These are phyloP conservation scores for Populus euphratica DNA, from an alignment of 345 rosid genomes.

Conservation along the genomic window DNA sequence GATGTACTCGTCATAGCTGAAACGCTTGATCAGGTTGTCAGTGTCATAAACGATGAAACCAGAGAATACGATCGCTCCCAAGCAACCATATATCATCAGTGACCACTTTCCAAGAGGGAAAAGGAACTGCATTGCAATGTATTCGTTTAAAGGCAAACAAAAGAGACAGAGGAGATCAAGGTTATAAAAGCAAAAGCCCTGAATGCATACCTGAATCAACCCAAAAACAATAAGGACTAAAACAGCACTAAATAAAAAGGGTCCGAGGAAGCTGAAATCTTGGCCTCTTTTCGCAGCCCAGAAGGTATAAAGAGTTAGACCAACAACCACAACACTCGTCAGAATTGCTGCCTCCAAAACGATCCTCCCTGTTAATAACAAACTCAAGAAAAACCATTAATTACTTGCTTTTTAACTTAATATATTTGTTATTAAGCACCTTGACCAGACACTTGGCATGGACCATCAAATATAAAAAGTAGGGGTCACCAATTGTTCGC, in stretches of 20 bases:
- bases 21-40: slow-evolving; percentile 8
- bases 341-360: slow-evolving; percentile 12
- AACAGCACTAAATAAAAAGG: slow-evolving; percentile 10
- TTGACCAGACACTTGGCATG: too few species aligned
- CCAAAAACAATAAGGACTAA: neutral
- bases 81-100: neutral
- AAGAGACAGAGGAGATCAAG: neutral
- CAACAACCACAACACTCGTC: neutral
- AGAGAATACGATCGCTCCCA: slow-evolving; percentile 14
- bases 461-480: too few species aligned
- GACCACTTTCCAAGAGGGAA: slow-evolving; percentile 9
- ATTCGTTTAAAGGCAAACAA: too few species aligned
- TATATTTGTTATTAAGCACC: too few species aligned
- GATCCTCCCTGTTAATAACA: neutral
- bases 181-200: neutral
- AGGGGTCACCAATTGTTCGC: too few species aligned
- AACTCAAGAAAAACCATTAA: neutral
- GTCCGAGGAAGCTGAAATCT: slow-evolving; percentile 19
- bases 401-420: too few species aligned
- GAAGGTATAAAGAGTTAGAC: slow-evolving; percentile 13
- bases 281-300: slow-evolving; percentile 21
- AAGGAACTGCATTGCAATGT: neutral
- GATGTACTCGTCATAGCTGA: slow-evolving; percentile 8
- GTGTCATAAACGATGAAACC: slow-evolving; percentile 20
- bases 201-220: slow-evolving; percentile 6